Conservation (phyloP, 305 asterid genomes). For the Ajuga reptans region DNA sequence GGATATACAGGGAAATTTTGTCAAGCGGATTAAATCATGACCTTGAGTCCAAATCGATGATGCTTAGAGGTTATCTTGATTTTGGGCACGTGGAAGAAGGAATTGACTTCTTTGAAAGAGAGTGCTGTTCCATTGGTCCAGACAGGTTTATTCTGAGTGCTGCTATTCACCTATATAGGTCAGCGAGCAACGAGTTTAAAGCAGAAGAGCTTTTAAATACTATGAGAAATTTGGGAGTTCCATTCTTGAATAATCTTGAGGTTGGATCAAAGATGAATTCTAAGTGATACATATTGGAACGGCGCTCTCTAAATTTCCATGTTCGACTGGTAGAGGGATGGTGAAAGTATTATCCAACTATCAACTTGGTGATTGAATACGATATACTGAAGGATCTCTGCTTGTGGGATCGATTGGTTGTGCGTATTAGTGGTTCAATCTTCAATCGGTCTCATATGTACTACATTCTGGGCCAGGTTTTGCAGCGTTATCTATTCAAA, state of each 20-base stretch:
- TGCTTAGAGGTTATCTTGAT: slow-evolving; percentile 71
- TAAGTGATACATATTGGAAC: background rate
- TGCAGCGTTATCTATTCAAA: background rate
- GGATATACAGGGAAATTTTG: slow-evolving; percentile 40
- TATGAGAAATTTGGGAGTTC: slow-evolving; percentile 33
- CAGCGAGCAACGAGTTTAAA: slow-evolving; percentile 33
- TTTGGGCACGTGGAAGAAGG: slow-evolving; percentile 59
- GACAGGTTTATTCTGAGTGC: slow-evolving; percentile 71
- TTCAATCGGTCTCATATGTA: background rate
- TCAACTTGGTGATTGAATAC: background rate
- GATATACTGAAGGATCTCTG: background rate
- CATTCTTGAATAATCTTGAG: slow-evolving; percentile 45
- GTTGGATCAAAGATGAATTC: slow-evolving; percentile 48
- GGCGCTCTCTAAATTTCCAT: background rate
- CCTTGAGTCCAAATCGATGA: slow-evolving; percentile 38
- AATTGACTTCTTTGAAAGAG: slow-evolving; percentile 51
- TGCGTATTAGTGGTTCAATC: no score
- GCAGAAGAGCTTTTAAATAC: slow-evolving; percentile 42
- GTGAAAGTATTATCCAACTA: background rate
- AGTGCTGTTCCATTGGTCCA: slow-evolving; percentile 31
- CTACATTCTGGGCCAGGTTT: background rate
- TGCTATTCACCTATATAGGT: slow-evolving; percentile 55
- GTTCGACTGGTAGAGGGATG: background rate
- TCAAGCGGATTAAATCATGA: slow-evolving; percentile 45
- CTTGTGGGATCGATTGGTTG: background rate